A percentile compares a stretch with the other conserved stretches of the same genome.
Evolutionary conservation across 768 basidiomycete species (phyloP).

Genomic region (Suillus variegatus): DNA sequence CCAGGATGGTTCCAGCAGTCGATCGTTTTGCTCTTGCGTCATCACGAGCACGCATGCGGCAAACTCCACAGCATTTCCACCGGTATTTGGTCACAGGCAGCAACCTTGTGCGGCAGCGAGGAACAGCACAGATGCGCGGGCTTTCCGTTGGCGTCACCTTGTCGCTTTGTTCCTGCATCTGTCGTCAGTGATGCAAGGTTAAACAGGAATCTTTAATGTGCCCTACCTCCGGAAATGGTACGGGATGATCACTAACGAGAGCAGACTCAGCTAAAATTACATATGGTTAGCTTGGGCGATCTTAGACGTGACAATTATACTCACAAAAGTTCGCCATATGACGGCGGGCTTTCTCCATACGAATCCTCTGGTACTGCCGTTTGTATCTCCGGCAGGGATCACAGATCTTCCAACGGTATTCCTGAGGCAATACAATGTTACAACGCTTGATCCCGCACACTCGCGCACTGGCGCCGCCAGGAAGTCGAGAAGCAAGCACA

Average conservation of each 20-base stretch:
- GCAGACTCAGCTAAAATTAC: conserved; percentile 15
- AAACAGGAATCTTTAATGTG: conserved; percentile 19
- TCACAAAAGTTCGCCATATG: conserved; percentile 11
- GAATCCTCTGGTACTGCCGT: conserved; percentile 37
- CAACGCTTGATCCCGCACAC: conserved; percentile 40
- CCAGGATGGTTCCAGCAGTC: neutral
- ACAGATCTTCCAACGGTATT: conserved; percentile 45
- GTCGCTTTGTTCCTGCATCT: neutral
- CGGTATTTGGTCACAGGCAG: conserved; percentile 39
- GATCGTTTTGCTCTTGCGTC: conserved; percentile 7
- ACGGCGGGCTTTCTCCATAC: conserved; percentile 21
- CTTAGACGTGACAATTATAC: neutral
- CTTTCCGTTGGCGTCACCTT: conserved; percentile 14
- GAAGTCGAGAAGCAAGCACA: conserved; percentile 18
- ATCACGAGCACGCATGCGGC: conserved; percentile 29
- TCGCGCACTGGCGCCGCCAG: conserved; percentile 8
- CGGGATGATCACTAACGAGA: neutral
- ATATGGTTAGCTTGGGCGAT: neutral
- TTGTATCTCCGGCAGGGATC: conserved; percentile 40
- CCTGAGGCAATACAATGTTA: conserved; percentile 31
- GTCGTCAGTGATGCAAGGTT: neutral
- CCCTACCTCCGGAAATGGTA: neutral
- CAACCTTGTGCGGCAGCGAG: conserved; percentile 37
- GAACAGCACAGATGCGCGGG: conserved; percentile 40
- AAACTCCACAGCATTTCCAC: conserved; percentile 42